phyloP scores from a whole-genome alignment of 2,329 filamentous ascomycete species.

The Fusarium chlamydosporum region DNA sequence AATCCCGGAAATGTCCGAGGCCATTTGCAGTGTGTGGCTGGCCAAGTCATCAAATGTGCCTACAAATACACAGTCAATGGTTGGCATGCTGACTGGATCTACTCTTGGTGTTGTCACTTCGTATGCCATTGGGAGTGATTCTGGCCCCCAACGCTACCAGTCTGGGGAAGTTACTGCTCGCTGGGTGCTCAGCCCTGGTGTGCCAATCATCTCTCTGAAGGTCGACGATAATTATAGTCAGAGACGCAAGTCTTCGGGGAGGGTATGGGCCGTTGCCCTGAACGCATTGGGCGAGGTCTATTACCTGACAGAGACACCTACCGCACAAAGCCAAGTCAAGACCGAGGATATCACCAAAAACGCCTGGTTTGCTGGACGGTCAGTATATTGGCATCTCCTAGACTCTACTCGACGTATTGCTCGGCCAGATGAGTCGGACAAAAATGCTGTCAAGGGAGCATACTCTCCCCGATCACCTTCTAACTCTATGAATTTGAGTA shows the following conservation, averaged over 20 bases:
- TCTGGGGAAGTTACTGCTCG: constrained; percentile 86
- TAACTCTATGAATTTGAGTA: constrained; percentile 77
- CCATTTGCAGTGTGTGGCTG: constrained; percentile 87
- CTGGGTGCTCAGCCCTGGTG: constrained; percentile 92
- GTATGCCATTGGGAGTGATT: constrained; percentile 78
- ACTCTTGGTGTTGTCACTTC: constrained; percentile 85
- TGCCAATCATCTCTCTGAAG: constrained; percentile 87
- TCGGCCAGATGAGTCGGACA: constrained; percentile 79
- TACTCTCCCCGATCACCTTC: constrained; percentile 87
- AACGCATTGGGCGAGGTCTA: constrained; percentile 95
- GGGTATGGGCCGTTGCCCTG: constrained; percentile 91
- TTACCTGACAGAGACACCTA: constrained; percentile 81
- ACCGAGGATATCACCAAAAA: constrained; percentile 71
- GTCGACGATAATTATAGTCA: constrained; percentile 86
- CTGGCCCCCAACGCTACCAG: constrained; percentile 71
- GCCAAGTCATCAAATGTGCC: constrained; percentile 84
- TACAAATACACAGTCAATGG: constrained; percentile 78
- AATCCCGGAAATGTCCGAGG: constrained; percentile 77
- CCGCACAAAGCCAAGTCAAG: constrained; percentile 64
- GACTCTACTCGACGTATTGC: constrained; percentile 82
- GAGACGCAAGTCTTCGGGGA: constrained; percentile 76
- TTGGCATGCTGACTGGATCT: constrained; percentile 87
- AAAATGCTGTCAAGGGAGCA: constrained; percentile 75
- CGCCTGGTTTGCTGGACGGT: constrained; percentile 85
- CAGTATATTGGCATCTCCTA: constrained; percentile 83